Conservation (phyloP, 2,329 filamentous ascomycete species). For the Alternaria novae-zelandiae region DNA sequence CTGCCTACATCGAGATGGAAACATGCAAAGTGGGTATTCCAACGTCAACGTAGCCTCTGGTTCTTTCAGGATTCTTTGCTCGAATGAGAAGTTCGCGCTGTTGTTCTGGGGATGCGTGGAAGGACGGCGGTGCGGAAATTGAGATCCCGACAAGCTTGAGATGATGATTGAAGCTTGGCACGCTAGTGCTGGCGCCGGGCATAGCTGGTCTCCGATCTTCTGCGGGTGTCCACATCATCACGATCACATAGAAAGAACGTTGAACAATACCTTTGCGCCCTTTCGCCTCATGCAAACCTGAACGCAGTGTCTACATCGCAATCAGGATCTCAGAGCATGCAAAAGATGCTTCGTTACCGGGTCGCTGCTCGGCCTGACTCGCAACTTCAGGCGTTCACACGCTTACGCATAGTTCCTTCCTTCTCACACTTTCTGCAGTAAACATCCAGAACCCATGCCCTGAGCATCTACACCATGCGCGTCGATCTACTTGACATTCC, state of each 20-base stretch:
- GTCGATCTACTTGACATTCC: not conserved
- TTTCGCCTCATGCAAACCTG: not conserved
- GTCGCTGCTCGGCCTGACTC: not conserved
- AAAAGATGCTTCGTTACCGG: accelerated
- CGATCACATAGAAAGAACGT: not conserved
- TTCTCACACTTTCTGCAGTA: not conserved
- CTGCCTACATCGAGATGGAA: not conserved
- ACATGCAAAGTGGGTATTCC: not conserved
- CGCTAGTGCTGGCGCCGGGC: not conserved
- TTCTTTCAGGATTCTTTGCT: not conserved
- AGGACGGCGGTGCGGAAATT: not conserved
- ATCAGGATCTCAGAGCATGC: not conserved
- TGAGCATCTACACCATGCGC: not conserved
- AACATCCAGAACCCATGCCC: accelerated
- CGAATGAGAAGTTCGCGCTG: not conserved
- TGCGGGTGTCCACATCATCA: not conserved
- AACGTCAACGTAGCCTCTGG: not conserved
- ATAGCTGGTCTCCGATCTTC: not conserved
- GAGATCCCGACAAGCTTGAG: not conserved
- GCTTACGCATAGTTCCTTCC: not conserved
- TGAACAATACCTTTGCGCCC: not conserved
- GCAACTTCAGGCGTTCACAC: not conserved
- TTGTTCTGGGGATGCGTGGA: not conserved
- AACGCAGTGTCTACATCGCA: not conserved
- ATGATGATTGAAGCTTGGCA: not conserved